A percentile compares a stretch with the other conserved stretches of the same genome.
Conservation (phyloP, 192 early-diverging fungal species). For the Pecoramyces ruminantium region DNA sequence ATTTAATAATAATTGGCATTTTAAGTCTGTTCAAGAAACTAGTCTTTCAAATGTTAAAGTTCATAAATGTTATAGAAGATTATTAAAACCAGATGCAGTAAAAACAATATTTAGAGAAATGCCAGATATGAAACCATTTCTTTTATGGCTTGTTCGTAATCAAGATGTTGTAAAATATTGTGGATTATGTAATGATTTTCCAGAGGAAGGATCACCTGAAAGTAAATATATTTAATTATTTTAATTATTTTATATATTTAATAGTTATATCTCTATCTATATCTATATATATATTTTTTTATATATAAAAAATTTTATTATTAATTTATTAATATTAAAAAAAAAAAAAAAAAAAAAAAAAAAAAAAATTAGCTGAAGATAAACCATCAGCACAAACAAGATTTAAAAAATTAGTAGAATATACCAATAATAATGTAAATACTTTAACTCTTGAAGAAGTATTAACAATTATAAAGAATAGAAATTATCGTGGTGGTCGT, state of each 20-base stretch:
- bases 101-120: background rate
- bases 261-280: too few relatives aligned
- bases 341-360: too few relatives aligned
- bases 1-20: background rate
- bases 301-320: too few relatives aligned
- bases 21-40: background rate
- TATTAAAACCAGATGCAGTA: background rate
- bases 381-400: background rate
- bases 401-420: background rate
- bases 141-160: background rate
- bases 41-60: background rate
- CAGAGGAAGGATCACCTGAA: background rate
- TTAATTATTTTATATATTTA: too few relatives aligned
- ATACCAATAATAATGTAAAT: background rate
- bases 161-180: background rate
- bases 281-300: too few relatives aligned
- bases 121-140: background rate
- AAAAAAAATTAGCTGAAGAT: background rate
- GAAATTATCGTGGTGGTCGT: background rate
- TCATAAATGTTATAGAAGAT: background rate
- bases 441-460: background rate
- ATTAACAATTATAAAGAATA: background rate
- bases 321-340: too few relatives aligned
- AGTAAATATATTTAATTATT: too few relatives aligned
- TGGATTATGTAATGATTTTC: background rate